Percentiles rank a stretch among this genome's conserved stretches.
Conservation (phyloP, 352 stramenopile genomes). For the Pythium phragmiticola region DNA sequence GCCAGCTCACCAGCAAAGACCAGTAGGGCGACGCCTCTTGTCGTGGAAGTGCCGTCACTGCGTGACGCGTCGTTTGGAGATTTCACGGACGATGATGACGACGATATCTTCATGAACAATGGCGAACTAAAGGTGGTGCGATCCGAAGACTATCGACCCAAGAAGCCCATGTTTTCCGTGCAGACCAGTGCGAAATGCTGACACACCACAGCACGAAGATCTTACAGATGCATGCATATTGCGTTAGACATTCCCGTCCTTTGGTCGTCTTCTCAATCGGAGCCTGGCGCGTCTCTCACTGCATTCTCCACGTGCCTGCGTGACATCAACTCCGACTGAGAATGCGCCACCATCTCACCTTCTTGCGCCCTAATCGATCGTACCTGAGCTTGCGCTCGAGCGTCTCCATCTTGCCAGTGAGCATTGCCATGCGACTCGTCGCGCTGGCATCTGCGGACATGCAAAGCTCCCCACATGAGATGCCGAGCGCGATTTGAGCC, state of each 20-base stretch:
- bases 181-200: background rate
- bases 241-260: background rate
- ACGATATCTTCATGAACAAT: constrained; percentile 5
- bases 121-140: constrained; percentile 1
- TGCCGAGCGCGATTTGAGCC: background rate
- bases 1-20: background rate
- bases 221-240: background rate
- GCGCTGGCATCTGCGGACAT: constrained; percentile 37
- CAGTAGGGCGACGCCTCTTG: background rate
- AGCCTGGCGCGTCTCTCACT: background rate
- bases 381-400: constrained; percentile 50
- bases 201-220: background rate
- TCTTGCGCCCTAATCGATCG: background rate
- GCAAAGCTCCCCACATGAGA: background rate
- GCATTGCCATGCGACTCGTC: constrained; percentile 36
- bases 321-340: background rate
- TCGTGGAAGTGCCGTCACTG: constrained; percentile 11
- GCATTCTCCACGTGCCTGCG: constrained; percentile 16
- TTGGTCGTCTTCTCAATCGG: background rate
- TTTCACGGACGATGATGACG: constrained; percentile 12
- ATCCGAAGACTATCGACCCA: constrained; percentile 14
- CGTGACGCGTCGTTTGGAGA: background rate
- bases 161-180: background rate
- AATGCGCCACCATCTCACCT: background rate
- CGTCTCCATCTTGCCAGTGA: constrained; percentile 43